Conservation (phyloP, 2,329 filamentous ascomycete genomes). For the Aspergillus aculeatus region DNA sequence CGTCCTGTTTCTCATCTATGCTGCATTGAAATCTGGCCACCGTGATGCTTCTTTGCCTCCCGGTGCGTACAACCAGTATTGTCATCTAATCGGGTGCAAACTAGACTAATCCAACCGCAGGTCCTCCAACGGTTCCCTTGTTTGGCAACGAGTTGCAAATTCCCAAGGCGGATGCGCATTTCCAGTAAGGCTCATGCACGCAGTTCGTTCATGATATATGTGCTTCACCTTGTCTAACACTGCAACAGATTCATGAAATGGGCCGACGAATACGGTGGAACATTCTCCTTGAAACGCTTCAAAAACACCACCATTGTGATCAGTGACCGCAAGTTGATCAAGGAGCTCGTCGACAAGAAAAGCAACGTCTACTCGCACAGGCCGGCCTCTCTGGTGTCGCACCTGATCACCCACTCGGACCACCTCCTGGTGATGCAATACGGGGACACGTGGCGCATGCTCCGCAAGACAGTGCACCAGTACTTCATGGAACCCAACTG, state of each 20-base stretch:
- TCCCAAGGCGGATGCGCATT: not conserved
- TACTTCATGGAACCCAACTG: constrained; percentile 47
- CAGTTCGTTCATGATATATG: not conserved
- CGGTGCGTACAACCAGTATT: too few relatives aligned
- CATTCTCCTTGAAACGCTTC: constrained; percentile 48
- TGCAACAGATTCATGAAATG: constrained; percentile 45
- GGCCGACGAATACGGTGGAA: constrained; percentile 44
- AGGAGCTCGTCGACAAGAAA: constrained; percentile 49
- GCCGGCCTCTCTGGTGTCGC: constrained; percentile 43
- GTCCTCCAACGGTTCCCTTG: not conserved
- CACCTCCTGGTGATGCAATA: constrained; percentile 52
- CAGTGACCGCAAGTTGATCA: constrained; percentile 41
- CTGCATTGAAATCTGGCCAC: too few relatives aligned
- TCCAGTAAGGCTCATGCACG: not conserved
- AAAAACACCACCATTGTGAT: constrained; percentile 44
- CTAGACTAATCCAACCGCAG: too few relatives aligned
- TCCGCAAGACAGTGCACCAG: constrained; percentile 48
- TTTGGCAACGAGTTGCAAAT: not conserved
- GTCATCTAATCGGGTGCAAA: too few relatives aligned
- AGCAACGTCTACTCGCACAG: constrained; percentile 45
- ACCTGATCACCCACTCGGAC: constrained; percentile 48
- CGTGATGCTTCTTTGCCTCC: too few relatives aligned
- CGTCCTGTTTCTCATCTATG: too few relatives aligned
- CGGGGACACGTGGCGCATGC: constrained; percentile 45
- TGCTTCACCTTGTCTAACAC: too few relatives aligned